Conservation (phyloP, 2,329 filamentous ascomycete species). For the Colletotrichum lindemuthianum region DNA sequence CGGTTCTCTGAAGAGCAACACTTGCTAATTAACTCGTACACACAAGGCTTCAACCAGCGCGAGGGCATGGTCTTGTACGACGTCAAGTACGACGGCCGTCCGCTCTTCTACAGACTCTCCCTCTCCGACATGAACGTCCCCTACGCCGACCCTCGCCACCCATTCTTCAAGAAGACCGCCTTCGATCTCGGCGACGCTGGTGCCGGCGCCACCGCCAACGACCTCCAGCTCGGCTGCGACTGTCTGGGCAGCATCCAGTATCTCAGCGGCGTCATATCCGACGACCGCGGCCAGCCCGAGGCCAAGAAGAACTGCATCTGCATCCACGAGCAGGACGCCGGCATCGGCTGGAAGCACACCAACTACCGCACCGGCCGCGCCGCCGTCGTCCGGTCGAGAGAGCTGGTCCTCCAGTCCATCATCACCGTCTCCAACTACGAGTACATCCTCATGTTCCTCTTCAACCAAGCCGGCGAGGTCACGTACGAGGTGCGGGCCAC, state of each 20-base stretch:
- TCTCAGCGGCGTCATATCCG: constrained; percentile 60
- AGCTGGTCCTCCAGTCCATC: constrained; percentile 74
- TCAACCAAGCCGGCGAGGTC: constrained; percentile 71
- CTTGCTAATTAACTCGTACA: not conserved
- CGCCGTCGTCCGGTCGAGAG: constrained; percentile 68
- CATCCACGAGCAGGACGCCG: constrained; percentile 75
- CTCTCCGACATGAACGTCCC: constrained; percentile 70
- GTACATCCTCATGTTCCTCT: constrained; percentile 73
- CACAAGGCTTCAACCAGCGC: constrained; percentile 63
- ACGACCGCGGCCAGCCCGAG: constrained; percentile 63
- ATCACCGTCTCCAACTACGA: constrained; percentile 78
- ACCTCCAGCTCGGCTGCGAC: constrained; percentile 74
- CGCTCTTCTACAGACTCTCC: constrained; percentile 66
- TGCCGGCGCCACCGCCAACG: constrained; percentile 72
- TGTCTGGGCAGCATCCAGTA: constrained; percentile 74
- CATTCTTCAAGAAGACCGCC: constrained; percentile 72
- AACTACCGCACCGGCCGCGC: constrained; percentile 73
- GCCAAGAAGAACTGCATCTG: constrained; percentile 70
- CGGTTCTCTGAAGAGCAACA: not conserved
- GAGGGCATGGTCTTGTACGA: constrained; percentile 71
- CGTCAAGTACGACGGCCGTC: constrained; percentile 65
- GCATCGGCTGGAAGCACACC: constrained; percentile 77
- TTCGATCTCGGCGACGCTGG: constrained; percentile 77
- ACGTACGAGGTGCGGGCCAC: constrained; percentile 72
- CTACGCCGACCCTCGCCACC: constrained; percentile 72